Evolutionary conservation across 2,329 filamentous ascomycete genomes (phyloP), one percentile per base, ranked within the genome.

Genomic region (Tolypocladium ovalisporum): DNA sequence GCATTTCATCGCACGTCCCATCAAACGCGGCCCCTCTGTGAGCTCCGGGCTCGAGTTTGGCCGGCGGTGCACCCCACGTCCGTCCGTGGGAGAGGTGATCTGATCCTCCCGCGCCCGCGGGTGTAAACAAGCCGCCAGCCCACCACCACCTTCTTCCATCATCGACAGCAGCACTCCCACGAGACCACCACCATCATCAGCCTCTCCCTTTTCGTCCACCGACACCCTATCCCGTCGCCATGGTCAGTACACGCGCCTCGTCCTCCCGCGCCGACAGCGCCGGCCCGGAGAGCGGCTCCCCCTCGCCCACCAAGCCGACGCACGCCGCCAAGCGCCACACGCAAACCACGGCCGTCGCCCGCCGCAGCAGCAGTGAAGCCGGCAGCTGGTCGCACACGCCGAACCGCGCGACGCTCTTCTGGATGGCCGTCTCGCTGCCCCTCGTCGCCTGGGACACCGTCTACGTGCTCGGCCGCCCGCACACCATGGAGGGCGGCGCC

Each of bases 371-470:
- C 52, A 47, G n/a, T 32, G 29, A 4, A 22, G 53, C 13, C 5
- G 8, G 42, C 35, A 60, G 56, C 52, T 81, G 74, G 74, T 61
- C 68, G 35, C 80, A 84, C 71, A 65, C 71, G 6, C 80, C 81
- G 6, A 71, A 76, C 9, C 59, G 65, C 1, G 56, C 68, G 1
- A 80, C 76, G 27, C 79, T 90, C 49, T 63, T 84, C 61, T 96
- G 90, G 90, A 78, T 96, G 32, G 72, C 79, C 58, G 62, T 93
- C 60, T 91, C 88, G 24, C 74, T 94, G 19, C 89, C 89, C 1
- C 79, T 95, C 59, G 89, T 96, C 54, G 67, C 83, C 54, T 96
- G 91, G 91, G 91, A 96, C 74, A 82, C 82, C 35, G 76, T 77
- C 58, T 96, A 96, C 75, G 84, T 96, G 42, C 76, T 96, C 52